Conservation (phyloP, 148 eudicot species). For the Bassia scoparia region DNA sequence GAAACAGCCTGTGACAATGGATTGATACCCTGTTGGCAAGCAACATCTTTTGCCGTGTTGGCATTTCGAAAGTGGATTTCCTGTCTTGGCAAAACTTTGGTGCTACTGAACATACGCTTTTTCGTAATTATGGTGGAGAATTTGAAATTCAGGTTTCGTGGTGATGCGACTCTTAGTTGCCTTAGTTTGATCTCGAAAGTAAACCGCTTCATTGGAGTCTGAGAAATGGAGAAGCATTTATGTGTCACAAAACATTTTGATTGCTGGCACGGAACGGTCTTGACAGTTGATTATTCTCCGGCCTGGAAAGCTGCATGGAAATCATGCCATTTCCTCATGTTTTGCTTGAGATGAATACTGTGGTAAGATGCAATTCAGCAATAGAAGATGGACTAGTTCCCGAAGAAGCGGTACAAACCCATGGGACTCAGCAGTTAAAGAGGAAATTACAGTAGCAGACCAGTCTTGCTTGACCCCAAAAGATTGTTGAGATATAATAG, state of each 20-base stretch:
- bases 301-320: slow-evolving; percentile 31
- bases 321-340: slow-evolving; percentile 67
- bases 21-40: no score
- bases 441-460: slow-evolving; percentile 43
- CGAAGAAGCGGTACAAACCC: slow-evolving; percentile 53
- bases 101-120: slow-evolving; percentile 51
- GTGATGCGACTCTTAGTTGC: slow-evolving; percentile 60
- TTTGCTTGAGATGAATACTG: slow-evolving; percentile 59
- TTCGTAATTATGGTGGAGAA: slow-evolving; percentile 62
- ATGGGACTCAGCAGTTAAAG: slow-evolving; percentile 48
- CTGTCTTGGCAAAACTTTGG: slow-evolving; percentile 62
- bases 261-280: no score
- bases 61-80: slow-evolving; percentile 52
- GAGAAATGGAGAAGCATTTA: slow-evolving; percentile 54
- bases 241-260: slow-evolving; percentile 34
- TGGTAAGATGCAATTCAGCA: slow-evolving; percentile 56
- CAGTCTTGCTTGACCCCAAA: slow-evolving; percentile 31
- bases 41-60: no score
- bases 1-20: slow-evolving; percentile 52
- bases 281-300: slow-evolving; percentile 29
- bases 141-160: slow-evolving; percentile 56
- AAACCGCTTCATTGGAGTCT: slow-evolving; percentile 49
- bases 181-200: slow-evolving; percentile 51
- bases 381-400: slow-evolving; percentile 36
- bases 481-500: slow-evolving; percentile 52